Percentiles rank a stretch among this genome's conserved stretches.
Conservation (phyloP, 495 filamentous ascomycete species). For the Penicillium longicatenatum region DNA sequence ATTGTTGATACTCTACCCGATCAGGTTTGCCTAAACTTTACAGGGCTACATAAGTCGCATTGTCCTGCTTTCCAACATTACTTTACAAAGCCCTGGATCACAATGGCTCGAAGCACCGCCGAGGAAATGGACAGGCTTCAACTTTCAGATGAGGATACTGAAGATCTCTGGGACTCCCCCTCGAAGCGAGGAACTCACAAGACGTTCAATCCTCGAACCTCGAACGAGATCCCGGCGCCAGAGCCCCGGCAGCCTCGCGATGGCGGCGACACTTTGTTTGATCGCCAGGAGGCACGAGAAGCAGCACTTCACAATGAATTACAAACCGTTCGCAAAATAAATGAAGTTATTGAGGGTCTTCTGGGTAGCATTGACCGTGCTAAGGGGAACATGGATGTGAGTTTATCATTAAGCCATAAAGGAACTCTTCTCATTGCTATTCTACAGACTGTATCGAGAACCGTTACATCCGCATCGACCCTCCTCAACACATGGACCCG, state of each 20-base stretch:
- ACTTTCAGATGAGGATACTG: slow-evolving; percentile 64
- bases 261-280: slow-evolving; percentile 56
- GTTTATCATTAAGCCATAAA: slow-evolving; percentile 13
- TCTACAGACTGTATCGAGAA: slow-evolving; percentile 76
- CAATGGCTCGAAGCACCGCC: slow-evolving; percentile 42
- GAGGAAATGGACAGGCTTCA: slow-evolving; percentile 53
- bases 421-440: slow-evolving; percentile 8
- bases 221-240: slow-evolving; percentile 43
- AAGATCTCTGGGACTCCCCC: slow-evolving; percentile 75
- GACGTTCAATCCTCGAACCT: slow-evolving; percentile 16
- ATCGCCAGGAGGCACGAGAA: slow-evolving; percentile 71
- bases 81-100: too few relatives aligned
- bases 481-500: slow-evolving; percentile 96
- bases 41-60: neutral
- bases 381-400: slow-evolving; percentile 87
- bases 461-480: slow-evolving; percentile 84
- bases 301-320: slow-evolving; percentile 74
- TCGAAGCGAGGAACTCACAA: slow-evolving; percentile 45
- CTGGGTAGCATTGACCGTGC: slow-evolving; percentile 78
- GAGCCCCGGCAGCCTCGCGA: slow-evolving; percentile 40
- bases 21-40: slow-evolving; percentile 12
- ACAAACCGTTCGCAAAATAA: slow-evolving; percentile 80
- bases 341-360: slow-evolving; percentile 81
- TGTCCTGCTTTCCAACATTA: neutral
- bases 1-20: slow-evolving; percentile 22